Base-by-base conservation (phyloP, 108 stramenopile species). In the Schizochytrium sp. region DNA sequence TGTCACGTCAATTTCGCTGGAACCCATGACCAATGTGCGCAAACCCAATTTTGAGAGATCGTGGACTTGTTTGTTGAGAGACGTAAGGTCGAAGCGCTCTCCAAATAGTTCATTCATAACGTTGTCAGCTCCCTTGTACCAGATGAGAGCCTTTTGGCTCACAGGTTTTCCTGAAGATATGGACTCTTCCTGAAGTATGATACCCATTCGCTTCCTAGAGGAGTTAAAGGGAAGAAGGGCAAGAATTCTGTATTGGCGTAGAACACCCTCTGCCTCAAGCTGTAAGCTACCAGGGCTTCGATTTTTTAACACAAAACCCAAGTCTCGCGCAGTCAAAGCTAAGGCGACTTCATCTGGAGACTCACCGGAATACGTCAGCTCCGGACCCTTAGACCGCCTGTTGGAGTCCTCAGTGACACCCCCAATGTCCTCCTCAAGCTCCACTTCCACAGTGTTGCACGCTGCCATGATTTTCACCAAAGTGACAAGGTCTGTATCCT, bases 21-120 rank as follows among this genome's bases (percentile, higher is more conserved):
- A 90, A 47, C 96, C 97, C 40, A 98, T 90, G 49, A 98, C 98
- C 38, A 99, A 89, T 3, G 99, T 99, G 38, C 99, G 94, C 49
- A 99, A 91, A 12, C 99, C 99, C 89, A 96, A 96, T 57, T 93
- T 92, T 2, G 97, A 97, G 38, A 72, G 28, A 12, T 28, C n/a
- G 8, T 72, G 40, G 38, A 72, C 72, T 41, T 72, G 72, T 8
- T n/a, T 8, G 10, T 5, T 15, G 38, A 72, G 5, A n/a, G n/a
- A 41, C 8, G 40, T 15, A 5, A 41, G 12, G 10, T 72, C 72
- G 19, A 28, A 46, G 38, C 4, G 17, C 38, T 4, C 53, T 4
- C 41, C 7, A 46, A 19, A 64, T 47, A 49, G 3, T 47, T 89
- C 88, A n/a, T 93, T 60, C 47, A 94, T 88, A n/a, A 91, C 88